Evolutionary conservation across 2,329 filamentous ascomycete species (phyloP).

Genomic region (Pseudofabraea citricarpa): DNA sequence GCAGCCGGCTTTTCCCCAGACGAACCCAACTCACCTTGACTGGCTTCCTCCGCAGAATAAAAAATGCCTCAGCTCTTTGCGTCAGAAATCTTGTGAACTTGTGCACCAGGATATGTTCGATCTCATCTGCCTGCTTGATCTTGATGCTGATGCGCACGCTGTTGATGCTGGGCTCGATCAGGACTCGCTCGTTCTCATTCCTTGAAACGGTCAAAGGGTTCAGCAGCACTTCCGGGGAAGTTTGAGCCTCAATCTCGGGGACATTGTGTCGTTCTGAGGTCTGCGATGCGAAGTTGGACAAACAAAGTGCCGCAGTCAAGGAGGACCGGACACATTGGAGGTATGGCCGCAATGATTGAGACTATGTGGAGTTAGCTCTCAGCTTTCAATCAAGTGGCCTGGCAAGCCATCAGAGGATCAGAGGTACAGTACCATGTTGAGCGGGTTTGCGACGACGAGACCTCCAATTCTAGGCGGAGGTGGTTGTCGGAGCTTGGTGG

Average conservation of each 20-base stretch:
- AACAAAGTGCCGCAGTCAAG: conserved; percentile 85
- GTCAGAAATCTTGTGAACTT: conserved; percentile 98
- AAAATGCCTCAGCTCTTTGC: conserved; percentile 93
- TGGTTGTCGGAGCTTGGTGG: conserved; percentile 17
- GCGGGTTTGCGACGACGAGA: not conserved
- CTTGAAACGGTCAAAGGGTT: conserved; percentile 86
- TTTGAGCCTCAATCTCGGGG: conserved; percentile 90
- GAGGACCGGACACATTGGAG: conserved; percentile 94
- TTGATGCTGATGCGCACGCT: conserved; percentile 95
- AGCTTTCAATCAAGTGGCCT: not conserved
- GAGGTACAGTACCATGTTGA: too few species aligned
- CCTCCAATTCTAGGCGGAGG: not conserved
- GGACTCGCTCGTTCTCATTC: conserved; percentile 94
- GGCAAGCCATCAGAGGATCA: not conserved
- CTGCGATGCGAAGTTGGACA: conserved; percentile 97
- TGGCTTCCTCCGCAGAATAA: conserved; percentile 90
- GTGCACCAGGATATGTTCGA: conserved; percentile 95
- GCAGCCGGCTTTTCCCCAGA: conserved; percentile 5
- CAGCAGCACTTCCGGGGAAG: conserved; percentile 88
- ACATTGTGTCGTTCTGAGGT: conserved; percentile 96
- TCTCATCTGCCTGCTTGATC: conserved; percentile 99
- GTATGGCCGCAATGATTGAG: conserved; percentile 94
- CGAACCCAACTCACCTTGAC: conserved; percentile 65
- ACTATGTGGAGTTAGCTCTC: conserved; percentile 43
- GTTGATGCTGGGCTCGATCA: conserved; percentile 96